Base-by-base conservation (phyloP, 306 rosid species). In the Castanospermum australe region DNA sequence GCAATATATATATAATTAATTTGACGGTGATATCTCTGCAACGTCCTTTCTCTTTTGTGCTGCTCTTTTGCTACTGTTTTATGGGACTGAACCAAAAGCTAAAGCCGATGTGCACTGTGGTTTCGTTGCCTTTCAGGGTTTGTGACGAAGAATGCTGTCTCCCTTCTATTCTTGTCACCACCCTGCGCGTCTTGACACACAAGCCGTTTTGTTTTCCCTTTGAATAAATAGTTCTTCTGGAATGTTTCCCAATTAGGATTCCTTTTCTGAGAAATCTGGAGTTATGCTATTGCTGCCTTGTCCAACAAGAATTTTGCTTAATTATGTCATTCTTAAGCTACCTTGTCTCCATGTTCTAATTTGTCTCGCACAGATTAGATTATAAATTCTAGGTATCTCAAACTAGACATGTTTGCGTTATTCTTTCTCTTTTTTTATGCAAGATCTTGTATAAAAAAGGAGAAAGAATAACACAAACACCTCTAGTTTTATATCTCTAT, bases 121-220 rank as follows among this genome's bases (percentile, higher is more conserved):
- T 77, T 76, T 63, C 17, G 70, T 39, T 11, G 41, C 71, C 85
- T 84, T 87, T 82, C 75, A 18, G 79, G 71, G 81, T 72, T 69
- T 87, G 98, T 92, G 74, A 79, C 35, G 85, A 70, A 69, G 93
- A 93, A 90, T 86, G 48, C 76, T 87, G 92, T 90, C 92, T 50
- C 83, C 86, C 45, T 72, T 77, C 22, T 18, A 22, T 73, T 38
- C 38, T 39, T 48, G 41, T 67, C 21, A 51, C 22, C 10, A 20
- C 41, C 28, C 33, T 5, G 28, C 32, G n/a, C 55, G 21, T 52
- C 71, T 68, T 10, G 9, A 44, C 62, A 44, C 62, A 35, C 39
- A 60, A 32, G 39, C 36, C 65, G 33, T 54, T 54, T 56, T 72
- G 50, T 42, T 42, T 52, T 73, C 51, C 42, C 33, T 73, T 48